Evolutionary conservation across 2,329 filamentous ascomycete species (phyloP), one percentile per base, ranked within the genome.

Genomic region (Xylaria multiplex): DNA sequence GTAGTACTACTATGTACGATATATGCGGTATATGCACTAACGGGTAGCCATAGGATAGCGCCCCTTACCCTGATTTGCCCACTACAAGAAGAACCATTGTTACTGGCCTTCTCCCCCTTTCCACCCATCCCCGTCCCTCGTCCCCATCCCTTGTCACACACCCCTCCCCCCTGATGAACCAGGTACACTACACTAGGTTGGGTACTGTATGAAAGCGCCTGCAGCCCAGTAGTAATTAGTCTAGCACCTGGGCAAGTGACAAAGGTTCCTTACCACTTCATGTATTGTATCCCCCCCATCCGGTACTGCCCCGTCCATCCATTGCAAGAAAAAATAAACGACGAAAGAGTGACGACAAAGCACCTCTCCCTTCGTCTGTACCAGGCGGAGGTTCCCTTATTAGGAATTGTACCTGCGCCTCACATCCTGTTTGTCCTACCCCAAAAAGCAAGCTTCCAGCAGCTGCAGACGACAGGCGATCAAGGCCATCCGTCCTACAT

Each of bases 21-120:
- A 35, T 40, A 14, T 40, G 37, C 55, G 11, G 32, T 7, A 35
- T 40, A 14, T 40, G 37, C 55, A 27, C 27, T 37, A 43, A 45
- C 55, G 42, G 55, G 27, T 37, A 48, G 24, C 42, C 13, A 45
- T 43, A 52, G 40, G 40, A 45, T 62, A 59, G 40, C 53, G 45
- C 32, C 55, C 52, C n/a, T 22, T 45, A 42, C 42, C 43, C 57
- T 61, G 40, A 57, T 66, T 54, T 45, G 48, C 48, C 27, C n/a
- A 42, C 19, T 56, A 22, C 35, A 37, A 37, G 11, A 13, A 13
- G 35, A 30, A 55, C 52, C 27, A 54, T 48, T 57, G 58, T 56
- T 46, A 45, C 53, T 57, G 52, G 30, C 40, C 45, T n/a, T 37
- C 8, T 64, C 65, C 56, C 56, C 64, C 43, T 64, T 56, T 67